Evolutionary conservation across 371 early-diverging fungal genomes (phyloP), one percentile per base, ranked within the genome.

Genomic region (Cladochytrium tenue): DNA sequence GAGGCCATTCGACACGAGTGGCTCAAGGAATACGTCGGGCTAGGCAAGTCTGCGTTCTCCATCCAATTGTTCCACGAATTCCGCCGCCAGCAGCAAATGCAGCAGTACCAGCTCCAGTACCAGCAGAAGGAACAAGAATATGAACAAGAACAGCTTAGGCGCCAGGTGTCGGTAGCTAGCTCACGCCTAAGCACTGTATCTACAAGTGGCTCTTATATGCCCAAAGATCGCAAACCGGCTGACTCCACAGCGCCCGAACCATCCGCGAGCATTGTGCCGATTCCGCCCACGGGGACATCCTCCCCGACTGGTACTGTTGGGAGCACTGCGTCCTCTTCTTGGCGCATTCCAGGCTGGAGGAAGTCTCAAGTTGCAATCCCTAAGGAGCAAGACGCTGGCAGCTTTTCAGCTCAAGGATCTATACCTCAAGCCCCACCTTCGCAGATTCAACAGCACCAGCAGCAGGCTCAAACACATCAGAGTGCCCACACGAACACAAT

Each of bases 1-100:
- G 90, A 92, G 56, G 98, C 93, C 5, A 67, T 93, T 59, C n/a
- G 55, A 30, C 82, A 84, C 64, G 76, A 76, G 59, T 76, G 76
- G 76, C 33, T 70, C 23, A 43, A 20, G 20, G 43, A 43, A 43
- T 43, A 43, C 43, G 20, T 43, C 43, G 20, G 43, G 7, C 43
- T 43, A 7, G 43, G 43, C 43, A 43, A 43, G 20, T 43, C 43
- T 43, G 13, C 7, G 43, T 7, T 20, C 13, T 7, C 43, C 20
- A 7, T 43, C 13, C 43, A 43, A 43, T 7, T 43, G 7, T 43
- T 7, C 20, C 43, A 43, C 13, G 43, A 43, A 43, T 20, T 43
- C 13, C 13, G 7, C 20, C 43, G 43, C 20, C 43, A 43, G 20
- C 43, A 43, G 43, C 43, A 43, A 43, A 7, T 43, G 20, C 43